These are phyloP conservation scores for Brachypodium distachyon DNA, from an alignment of 202 grass and related monocot genomes.

Conservation along the genomic window DNA sequence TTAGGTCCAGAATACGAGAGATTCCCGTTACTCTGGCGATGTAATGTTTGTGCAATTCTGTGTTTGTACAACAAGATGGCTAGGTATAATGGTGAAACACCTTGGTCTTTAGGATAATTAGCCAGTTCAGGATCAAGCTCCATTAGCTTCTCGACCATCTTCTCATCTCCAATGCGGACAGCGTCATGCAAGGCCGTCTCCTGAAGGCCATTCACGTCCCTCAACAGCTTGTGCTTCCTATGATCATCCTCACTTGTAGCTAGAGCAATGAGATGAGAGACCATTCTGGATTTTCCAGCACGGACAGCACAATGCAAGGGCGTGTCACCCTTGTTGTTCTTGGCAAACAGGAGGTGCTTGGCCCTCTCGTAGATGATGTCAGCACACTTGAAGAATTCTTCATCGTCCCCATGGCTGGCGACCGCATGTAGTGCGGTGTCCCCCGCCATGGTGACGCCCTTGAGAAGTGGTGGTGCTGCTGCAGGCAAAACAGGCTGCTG, in stretches of 20 bases:
- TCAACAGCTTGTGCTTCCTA: not conserved
- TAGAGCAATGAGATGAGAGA: not conserved
- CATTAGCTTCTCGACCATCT: not conserved
- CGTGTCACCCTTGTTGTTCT: not conserved
- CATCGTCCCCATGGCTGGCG: not conserved
- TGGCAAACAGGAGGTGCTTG: not conserved
- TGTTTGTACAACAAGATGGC: not conserved
- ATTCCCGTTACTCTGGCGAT: not conserved
- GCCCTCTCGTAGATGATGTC: not conserved
- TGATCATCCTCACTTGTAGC: not conserved
- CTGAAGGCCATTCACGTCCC: not conserved
- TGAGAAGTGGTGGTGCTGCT: not conserved
- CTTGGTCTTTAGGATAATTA: not conserved
- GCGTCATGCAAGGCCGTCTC: conserved; percentile 27
- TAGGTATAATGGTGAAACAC: conserved; percentile 23
- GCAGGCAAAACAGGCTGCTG: not conserved
- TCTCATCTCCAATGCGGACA: not conserved
- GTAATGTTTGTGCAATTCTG: not conserved
- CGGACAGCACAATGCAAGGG: not conserved
- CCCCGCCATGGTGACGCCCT: not conserved
- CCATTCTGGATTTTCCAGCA: not conserved
- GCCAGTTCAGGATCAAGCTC: not conserved
- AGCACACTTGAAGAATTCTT: not conserved
- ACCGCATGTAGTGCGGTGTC: not conserved
- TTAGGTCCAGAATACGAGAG: not conserved